Evolutionary conservation across 176 grass and related monocot species (phyloP), one percentile per base, ranked within the genome.

Genomic region (Oryza longistaminata): DNA sequence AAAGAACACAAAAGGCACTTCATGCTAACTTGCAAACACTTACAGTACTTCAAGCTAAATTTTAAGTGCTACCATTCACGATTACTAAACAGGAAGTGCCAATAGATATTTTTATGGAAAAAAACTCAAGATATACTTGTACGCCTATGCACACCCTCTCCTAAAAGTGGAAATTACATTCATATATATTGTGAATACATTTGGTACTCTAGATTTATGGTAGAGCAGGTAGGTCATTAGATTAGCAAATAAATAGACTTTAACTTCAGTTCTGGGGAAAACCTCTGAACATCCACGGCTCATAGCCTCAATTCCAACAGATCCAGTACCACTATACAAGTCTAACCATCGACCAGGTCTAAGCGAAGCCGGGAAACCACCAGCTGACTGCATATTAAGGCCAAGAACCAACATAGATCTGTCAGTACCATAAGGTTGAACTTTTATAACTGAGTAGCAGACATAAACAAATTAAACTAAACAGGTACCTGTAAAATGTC

Each of bases 251-350:
- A 37, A 80, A 71, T 52, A 27, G 37, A 31, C 82, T 85, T 77
- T 14, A 64, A 19, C 34, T 71, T 58, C 14, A 73, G 24, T 68
- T 75, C 31, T 49, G 25, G 22, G 44, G 14, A 66, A 61, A 73
- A 97, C 96, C 96, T 98, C 87, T 81, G 88, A 89, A 89, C 96
- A 98, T 92, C 96, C 96, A 79, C 96, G 69, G 76, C 96, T 99
- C 76, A 99, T 94, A 85, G 96, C 96, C 94, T 99, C 96, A 81
- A 99, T 99, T 80, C 96, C 93, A 85, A 96, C 96, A 25, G 93
- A 95, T 81, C 96, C 96, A 43, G 96, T 99, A 73, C 96, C 93
- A 53, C 96, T 94, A 81, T 99, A 99, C 81, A 99, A 79, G 71
- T 99, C 96, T 86, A 99, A 86, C 96, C 96, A 99, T 33, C 82